These are phyloP conservation scores for Westerdykella sp. DNA, from an alignment of 2,329 filamentous ascomycete genomes.

Conservation along the genomic window DNA sequence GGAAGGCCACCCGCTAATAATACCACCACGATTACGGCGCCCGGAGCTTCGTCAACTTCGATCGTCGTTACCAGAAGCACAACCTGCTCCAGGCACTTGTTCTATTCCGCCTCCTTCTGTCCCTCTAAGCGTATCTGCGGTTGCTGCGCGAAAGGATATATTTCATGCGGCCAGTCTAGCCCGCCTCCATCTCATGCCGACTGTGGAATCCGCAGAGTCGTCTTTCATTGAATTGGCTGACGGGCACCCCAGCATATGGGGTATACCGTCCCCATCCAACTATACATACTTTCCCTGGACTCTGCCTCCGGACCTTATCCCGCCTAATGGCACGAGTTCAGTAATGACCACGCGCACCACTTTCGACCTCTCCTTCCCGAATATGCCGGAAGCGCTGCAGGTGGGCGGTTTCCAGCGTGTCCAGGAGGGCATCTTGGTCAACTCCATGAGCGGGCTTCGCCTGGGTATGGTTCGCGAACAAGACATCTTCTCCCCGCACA, in stretches of 20 bases:
- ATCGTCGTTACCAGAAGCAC: neutral
- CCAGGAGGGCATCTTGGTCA: slow-evolving; percentile 54
- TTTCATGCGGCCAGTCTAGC: slow-evolving; percentile 87
- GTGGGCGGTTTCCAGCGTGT: slow-evolving; percentile 51
- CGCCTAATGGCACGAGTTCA: slow-evolving; percentile 69
- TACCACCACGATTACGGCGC: slow-evolving; percentile 51
- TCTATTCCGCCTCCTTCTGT: slow-evolving; percentile 54
- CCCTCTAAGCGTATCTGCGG: slow-evolving; percentile 69
- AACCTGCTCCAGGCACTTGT: slow-evolving; percentile 51
- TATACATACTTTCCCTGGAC: slow-evolving; percentile 93
- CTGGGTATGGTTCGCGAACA: slow-evolving; percentile 64
- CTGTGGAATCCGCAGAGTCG: slow-evolving; percentile 40
- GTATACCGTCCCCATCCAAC: slow-evolving; percentile 60
- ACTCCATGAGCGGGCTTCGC: slow-evolving; percentile 54
- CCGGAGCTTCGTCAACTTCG: slow-evolving; percentile 1
- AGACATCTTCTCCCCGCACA: slow-evolving; percentile 37
- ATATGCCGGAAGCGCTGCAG: slow-evolving; percentile 46
- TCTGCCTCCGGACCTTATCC: slow-evolving; percentile 67
- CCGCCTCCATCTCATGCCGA: slow-evolving; percentile 69
- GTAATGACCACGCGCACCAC: slow-evolving; percentile 65
- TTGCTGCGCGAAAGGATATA: slow-evolving; percentile 71
- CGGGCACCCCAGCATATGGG: slow-evolving; percentile 50
- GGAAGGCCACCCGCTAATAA: slow-evolving; percentile 86
- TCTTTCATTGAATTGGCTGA: slow-evolving; percentile 14
- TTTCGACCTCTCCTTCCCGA: slow-evolving; percentile 63